phyloP scores from a whole-genome alignment of 192 early-diverging fungal species.

The Anaeromyces robustus region DNA sequence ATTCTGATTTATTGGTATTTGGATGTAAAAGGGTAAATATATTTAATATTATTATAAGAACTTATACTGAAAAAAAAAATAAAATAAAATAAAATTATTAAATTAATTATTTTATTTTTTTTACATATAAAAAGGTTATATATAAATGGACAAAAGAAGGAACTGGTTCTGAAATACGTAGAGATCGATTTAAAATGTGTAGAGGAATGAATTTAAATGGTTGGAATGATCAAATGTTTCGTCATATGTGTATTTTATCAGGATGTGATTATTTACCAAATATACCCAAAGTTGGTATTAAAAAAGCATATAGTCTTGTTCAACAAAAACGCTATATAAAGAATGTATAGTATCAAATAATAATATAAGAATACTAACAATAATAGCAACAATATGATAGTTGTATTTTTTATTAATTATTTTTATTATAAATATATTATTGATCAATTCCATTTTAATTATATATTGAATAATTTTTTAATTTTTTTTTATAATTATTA shows the following conservation, averaged over 20 bases:
- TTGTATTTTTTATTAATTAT: too few relatives aligned
- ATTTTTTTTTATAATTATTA: too few relatives aligned
- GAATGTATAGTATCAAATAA: too few relatives aligned
- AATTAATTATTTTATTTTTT: too few relatives aligned
- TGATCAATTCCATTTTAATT: too few relatives aligned
- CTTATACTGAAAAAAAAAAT: too few relatives aligned
- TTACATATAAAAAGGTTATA: neutral
- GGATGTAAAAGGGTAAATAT: constrained; percentile 51
- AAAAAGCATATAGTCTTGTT: constrained; percentile 43
- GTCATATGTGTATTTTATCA: constrained; percentile 86
- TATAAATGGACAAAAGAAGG: neutral
- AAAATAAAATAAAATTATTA: too few relatives aligned
- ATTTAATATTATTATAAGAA: too few relatives aligned
- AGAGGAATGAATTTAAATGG: neutral
- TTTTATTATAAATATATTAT: too few relatives aligned
- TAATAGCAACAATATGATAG: too few relatives aligned
- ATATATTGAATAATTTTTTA: too few relatives aligned
- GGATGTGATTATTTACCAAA: constrained; percentile 95
- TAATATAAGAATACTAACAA: too few relatives aligned
- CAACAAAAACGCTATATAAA: neutral
- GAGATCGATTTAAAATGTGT: neutral
- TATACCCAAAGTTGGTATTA: constrained; percentile 71
- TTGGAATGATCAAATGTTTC: constrained; percentile 26
- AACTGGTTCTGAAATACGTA: neutral
- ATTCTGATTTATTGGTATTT: constrained; percentile 89